These are phyloP conservation scores for Trifolium fragiferum DNA, from an alignment of 306 rosid genomes.

Conservation along the genomic window DNA sequence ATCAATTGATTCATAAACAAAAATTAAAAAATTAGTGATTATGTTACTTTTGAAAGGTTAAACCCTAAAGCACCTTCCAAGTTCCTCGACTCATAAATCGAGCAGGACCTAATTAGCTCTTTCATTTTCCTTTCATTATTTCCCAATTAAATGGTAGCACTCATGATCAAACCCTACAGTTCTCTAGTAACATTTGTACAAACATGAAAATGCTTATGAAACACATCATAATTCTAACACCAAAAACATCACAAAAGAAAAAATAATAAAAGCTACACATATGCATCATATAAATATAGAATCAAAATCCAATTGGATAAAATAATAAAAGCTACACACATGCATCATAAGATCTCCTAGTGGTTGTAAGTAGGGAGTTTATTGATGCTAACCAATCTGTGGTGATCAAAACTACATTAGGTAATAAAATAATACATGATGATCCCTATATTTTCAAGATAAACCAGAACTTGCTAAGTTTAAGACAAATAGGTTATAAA, in stretches of 20 bases:
- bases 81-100: background rate
- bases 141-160: no score
- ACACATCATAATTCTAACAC: background rate
- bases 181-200: background rate
- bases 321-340: background rate
- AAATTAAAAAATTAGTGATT: background rate
- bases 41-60: background rate
- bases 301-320: conserved; percentile 22
- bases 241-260: no score
- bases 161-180: conserved; percentile 1
- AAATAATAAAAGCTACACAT: background rate
- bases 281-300: background rate
- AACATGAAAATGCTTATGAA: conserved; percentile 2
- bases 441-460: no score
- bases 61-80: background rate
- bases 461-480: no score
- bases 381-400: no score
- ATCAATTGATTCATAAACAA: background rate
- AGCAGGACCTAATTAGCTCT: background rate
- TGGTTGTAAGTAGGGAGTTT: no score
- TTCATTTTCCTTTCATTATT: background rate
- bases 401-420: no score
- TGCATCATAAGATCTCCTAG: background rate
- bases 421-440: no score
- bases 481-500: no score